phyloP scores from a whole-genome alignment of 495 filamentous ascomycete species.

The Podospora pseudocomata region DNA sequence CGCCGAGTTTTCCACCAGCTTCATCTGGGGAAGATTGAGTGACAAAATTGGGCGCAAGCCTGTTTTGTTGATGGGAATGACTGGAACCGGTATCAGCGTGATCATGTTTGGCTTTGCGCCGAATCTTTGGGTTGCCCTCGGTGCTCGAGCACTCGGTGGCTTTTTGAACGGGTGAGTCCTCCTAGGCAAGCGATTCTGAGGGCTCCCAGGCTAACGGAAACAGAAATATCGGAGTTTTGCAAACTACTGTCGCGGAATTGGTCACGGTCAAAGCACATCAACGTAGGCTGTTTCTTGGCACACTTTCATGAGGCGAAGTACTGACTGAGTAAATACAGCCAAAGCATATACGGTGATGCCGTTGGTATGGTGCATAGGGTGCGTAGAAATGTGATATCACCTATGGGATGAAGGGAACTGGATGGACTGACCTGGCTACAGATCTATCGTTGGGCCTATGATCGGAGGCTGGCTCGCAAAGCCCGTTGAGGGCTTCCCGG shows the following conservation, averaged over 20 bases:
- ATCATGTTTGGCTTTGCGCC: conserved; percentile 88
- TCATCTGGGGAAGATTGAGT: conserved; percentile 90
- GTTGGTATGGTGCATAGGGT: conserved; percentile 94
- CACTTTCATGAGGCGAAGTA: conserved; percentile 11
- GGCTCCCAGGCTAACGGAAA: conserved; percentile 27
- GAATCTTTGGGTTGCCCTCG: conserved; percentile 75
- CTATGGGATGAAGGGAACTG: not conserved
- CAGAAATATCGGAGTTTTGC: conserved; percentile 83
- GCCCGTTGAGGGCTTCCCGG: conserved; percentile 79
- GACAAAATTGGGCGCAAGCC: conserved; percentile 92
- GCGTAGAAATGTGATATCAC: conserved; percentile 24
- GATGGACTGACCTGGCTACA: conserved; percentile 15
- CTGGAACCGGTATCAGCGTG: conserved; percentile 91
- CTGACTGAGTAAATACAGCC: conserved; percentile 47
- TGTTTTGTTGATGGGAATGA: conserved; percentile 79
- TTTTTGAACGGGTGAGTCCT: conserved; percentile 82
- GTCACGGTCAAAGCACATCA: conserved; percentile 90
- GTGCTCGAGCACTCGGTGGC: conserved; percentile 85
- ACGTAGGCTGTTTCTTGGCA: conserved; percentile 48
- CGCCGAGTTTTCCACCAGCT: conserved; percentile 84
- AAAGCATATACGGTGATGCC: conserved; percentile 96
- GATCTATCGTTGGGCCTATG: conserved; percentile 78
- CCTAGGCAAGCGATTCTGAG: not conserved
- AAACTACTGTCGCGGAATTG: conserved; percentile 91
- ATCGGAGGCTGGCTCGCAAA: conserved; percentile 87